Evolutionary conservation across 2,329 filamentous ascomycete species (phyloP), one percentile per base, ranked within the genome.

Genomic region (Aureobasidium namibiae): DNA sequence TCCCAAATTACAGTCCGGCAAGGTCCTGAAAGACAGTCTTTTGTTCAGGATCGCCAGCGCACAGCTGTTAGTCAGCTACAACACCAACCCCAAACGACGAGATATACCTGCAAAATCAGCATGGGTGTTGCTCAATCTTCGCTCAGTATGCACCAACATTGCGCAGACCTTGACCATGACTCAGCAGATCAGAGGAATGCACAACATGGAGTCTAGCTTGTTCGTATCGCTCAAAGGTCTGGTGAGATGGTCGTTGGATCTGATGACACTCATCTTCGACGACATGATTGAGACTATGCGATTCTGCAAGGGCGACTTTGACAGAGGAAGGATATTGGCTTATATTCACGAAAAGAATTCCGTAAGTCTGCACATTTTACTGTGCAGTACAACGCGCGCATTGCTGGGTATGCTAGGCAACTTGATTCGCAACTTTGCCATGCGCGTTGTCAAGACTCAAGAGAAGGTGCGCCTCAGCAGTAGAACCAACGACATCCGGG

Each of bases 41-140:
- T 80, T 96, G 46, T 87, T 90, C 61, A 80, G 89, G 59, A 89
- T 85, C 60, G 77, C 96, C 13, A 89, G 89, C 67, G 83, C 94
- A 29, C 85, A 95, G 68, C 86, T 89, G 60, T 85, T 89, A 56
- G 76, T 96, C 10, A 89, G 88, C 3, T 92, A 88, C 68, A 80
- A 79, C 44, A 86, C 85, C 10, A 59, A 61, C 14, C 86, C 64
- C 78, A 79, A 60, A 36, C 74, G 80, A 8, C 83, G 89, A 21
- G 81, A 78, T 3, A 83, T 92, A 42, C 78, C 82, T 54, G 86
- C 88, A 62, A 91, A 90, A 69, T 82, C 92, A 62, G 83, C 90
- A 7, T 89, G 86, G 81, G 75, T 89, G 13, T 81, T 86, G 50
- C 76, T 96, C 14, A 89, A 90, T 65, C 77, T 92, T 56, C 84